Base-by-base conservation (phyloP, 148 eudicot species). In the Persicaria maculosa region DNA sequence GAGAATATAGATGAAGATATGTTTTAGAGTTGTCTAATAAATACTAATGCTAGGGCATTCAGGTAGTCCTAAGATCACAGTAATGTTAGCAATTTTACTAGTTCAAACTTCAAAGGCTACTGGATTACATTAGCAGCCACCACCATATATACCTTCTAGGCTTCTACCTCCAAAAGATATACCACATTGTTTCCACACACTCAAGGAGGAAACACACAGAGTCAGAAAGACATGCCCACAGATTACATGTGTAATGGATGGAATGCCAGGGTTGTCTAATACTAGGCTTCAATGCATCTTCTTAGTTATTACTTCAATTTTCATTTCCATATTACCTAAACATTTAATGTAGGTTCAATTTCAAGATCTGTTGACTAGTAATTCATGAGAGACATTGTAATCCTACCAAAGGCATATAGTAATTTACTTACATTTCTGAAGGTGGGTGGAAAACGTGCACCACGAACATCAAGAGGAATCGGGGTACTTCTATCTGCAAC, bases 371-470 rank as follows among this genome's bases (percentile, higher is more conserved):
- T 31, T 31, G 9, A 36, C 10, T 20, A 20, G 6, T 12, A 16
- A 31, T 31, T 31, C 11, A 25, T 62, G 44, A 62, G 16, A 62
- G 31, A 62, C n/a, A 65, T 65, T 25, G 5, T 7, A 5, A 65
- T 64, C 17, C 7, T 31, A 12, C 57, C 44, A 47, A 72, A 10
- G 50, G 46, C n/a, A 54, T 74, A 54, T 73, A 5, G 22, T 17
- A 12, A 8, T 77, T 53, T 47, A 74, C 93, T 82, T 86, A 89
- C 93, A 77, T 31, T 79, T 77, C 72, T 58, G 75, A 67, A 74
- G 71, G 74, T 78, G 75, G 85, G 86, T 73, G 72, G 80, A 71
- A 77, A 81, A 73, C 46, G 68, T 67, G 78, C 68, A 61, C 81
- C 80, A 53, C 83, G 73, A 76, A 78, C 68, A 83, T 85, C 86